Evolutionary conservation across 108 stramenopile genomes (phyloP).

Genomic region (Cyclotella baltica): DNA sequence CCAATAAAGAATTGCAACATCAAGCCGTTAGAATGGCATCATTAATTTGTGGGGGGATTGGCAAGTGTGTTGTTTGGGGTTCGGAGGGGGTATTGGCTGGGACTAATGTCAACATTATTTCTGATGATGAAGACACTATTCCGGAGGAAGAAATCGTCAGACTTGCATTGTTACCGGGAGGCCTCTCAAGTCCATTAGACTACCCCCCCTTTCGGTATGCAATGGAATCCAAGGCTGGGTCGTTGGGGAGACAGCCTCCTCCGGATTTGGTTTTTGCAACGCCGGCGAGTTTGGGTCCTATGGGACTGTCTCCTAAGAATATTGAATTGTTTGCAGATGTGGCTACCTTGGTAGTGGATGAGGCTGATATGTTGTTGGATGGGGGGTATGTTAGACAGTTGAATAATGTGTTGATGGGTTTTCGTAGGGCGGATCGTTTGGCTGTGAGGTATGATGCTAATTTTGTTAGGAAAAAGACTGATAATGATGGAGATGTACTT

Average conservation of each 20-base stretch:
- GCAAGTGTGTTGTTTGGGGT: constrained; percentile 42
- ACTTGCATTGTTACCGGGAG: constrained; percentile 86
- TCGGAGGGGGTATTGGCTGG: constrained; percentile 39
- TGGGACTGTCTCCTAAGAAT: constrained; percentile 85
- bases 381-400: constrained; percentile 90
- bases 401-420: constrained; percentile 91
- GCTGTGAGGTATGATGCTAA: constrained; percentile 28
- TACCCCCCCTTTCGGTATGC: constrained; percentile 82
- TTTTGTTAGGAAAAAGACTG: constrained; percentile 29
- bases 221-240: constrained; percentile 40
- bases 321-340: constrained; percentile 92
- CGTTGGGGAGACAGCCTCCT: constrained; percentile 56
- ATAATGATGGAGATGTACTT: constrained; percentile 49
- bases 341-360: constrained; percentile 89
- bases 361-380: constrained; percentile 98
- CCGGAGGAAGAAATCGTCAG: constrained; percentile 66
- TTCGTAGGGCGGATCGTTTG: constrained; percentile 84
- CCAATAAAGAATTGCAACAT: constrained; percentile 90
- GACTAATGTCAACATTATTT: constrained; percentile 12
- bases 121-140: constrained; percentile 24
- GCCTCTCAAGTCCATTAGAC: constrained; percentile 72
- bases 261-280: constrained; percentile 94
- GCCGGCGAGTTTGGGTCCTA: constrained; percentile 92
- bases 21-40: constrained; percentile 89
- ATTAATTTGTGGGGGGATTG: constrained; percentile 71